phyloP scores from a whole-genome alignment of 306 rosid genomes.

The Glycyrrhiza uralensis region DNA sequence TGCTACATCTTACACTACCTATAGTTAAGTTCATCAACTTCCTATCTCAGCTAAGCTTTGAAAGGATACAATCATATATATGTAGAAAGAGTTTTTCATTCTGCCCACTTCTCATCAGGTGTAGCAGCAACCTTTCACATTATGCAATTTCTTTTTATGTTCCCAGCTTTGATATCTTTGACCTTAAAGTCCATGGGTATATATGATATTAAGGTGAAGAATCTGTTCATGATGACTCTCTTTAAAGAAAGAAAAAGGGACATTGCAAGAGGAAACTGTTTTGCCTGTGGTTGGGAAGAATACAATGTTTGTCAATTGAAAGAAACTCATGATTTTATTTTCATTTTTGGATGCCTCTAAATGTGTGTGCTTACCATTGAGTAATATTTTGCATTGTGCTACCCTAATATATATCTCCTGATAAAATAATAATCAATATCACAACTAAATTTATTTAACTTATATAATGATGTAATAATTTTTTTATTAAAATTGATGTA shows the following conservation, averaged over 20 bases:
- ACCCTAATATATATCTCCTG: neutral
- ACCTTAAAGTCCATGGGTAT: constrained; percentile 22
- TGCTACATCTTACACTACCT: constrained; percentile 30
- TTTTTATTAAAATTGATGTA: no score
- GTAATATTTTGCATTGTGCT: neutral
- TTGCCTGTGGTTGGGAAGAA: neutral
- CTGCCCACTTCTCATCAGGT: constrained; percentile 28
- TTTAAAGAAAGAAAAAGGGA: neutral
- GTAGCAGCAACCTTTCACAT: constrained; percentile 8
- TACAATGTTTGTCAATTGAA: neutral
- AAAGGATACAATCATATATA: constrained; percentile 15
- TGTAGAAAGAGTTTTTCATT: constrained; percentile 47
- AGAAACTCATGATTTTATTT: neutral
- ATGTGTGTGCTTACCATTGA: neutral
- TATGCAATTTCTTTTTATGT: constrained; percentile 22
- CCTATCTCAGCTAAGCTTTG: constrained; percentile 22
- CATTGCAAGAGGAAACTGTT: neutral
- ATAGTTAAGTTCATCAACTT: constrained; percentile 34
- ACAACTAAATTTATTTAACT: no score
- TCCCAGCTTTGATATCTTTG: constrained; percentile 14
- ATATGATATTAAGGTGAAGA: constrained; percentile 15
- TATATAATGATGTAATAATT: no score
- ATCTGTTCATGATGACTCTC: constrained; percentile 17
- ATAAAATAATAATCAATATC: no score
- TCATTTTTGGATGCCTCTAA: neutral